Base-by-base conservation (phyloP, 192 early-diverging fungal species). In the Irineochytrium annulatum region DNA sequence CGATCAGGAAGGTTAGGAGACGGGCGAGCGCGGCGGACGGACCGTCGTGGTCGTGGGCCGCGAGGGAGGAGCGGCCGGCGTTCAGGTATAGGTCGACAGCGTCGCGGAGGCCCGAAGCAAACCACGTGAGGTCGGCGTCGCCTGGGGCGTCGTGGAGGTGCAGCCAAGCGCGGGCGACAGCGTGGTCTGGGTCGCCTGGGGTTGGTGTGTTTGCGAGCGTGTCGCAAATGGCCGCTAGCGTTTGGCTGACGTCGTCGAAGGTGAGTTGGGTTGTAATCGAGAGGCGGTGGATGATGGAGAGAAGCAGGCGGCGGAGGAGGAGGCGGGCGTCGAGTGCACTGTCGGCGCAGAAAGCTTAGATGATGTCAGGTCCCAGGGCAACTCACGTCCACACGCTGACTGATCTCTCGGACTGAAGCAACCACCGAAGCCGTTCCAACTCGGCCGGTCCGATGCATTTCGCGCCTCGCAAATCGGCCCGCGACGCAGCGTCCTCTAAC, bases 341-440 rank as follows among this genome's bases (percentile, higher is more conserved):
- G 24, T 11, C 45, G 31, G 28, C n/a, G 24, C 26, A 31, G 13
- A 54, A 33, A 44, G 30, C 17, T 17, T n/a, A 55, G n/a, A 48
- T 51, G 0, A 41, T 3, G 0, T 19, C 0, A 41, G n/a, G 11
- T 8, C 8, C 8, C 11, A n/a, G 37, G 8, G 37, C n/a, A 57
- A 58, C 65, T 60, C 34, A 67, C 65, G 65, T 67, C 65, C 65
- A 67, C 22, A 67, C 56, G 5, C 49, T 52, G 6, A 60, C 58
- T 17, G 65, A 39, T 37, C 65, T 34, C 4, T 60, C 34, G 24
- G 49, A 52, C 16, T 19, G 8, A 30, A 63, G 22, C 43, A 64
- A 17, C 14, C 29, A 39, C 17, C 20, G 24, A 27, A 64, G 24
- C 20, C 24, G 8, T 52, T 43, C 11, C 49, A 49, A 62, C 62